Evolutionary conservation across 768 basidiomycete species (phyloP).

Genomic region (Hemileccinum rubropunctum): DNA sequence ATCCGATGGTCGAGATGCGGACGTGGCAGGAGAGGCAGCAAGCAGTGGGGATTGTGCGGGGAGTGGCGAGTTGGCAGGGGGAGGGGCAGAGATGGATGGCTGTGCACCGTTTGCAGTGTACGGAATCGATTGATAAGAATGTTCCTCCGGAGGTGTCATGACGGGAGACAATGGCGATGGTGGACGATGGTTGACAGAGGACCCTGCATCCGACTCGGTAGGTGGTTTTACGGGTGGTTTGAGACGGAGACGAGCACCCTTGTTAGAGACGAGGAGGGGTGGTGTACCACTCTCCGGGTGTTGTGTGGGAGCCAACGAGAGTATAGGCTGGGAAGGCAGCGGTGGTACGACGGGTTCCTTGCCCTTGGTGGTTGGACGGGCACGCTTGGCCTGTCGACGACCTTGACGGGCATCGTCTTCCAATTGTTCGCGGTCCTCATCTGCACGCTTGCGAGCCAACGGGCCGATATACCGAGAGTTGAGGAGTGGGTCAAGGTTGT

Average conservation of each 20-base stretch:
- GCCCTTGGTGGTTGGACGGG: conserved; percentile 35
- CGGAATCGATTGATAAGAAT: conserved; percentile 23
- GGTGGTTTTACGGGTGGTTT: conserved; percentile 42
- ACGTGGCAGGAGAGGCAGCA: conserved; percentile 13
- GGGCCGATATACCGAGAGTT: conserved; percentile 47
- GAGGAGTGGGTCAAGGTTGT: conserved; percentile 44
- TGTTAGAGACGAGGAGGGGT: conserved; percentile 42
- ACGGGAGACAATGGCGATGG: conserved; percentile 34
- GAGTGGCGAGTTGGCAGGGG: conserved; percentile 17
- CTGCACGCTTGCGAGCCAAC: conserved; percentile 41
- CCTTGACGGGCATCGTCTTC: conserved; percentile 48
- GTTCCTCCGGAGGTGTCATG: conserved; percentile 35
- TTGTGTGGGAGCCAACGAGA: conserved; percentile 25
- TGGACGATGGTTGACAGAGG: conserved; percentile 21
- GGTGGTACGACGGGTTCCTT: conserved; percentile 33
- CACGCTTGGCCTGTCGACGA: conserved; percentile 34
- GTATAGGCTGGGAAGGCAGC: conserved; percentile 23
- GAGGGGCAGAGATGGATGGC: conserved; percentile 15
- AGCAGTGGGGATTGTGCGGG: conserved; percentile 22
- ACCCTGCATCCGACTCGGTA: conserved; percentile 16
- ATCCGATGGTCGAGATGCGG: conserved; percentile 26
- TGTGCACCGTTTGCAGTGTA: conserved; percentile 24
- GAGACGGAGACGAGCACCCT: conserved; percentile 48
- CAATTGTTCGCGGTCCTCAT: conserved; percentile 41
- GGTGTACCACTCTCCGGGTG: conserved; percentile 15